Percentiles rank a stretch among this genome's conserved stretches.
These are phyloP conservation scores for Stentor coeruleus DNA, from an alignment of 73 alveolate species.

Conservation along the genomic window DNA sequence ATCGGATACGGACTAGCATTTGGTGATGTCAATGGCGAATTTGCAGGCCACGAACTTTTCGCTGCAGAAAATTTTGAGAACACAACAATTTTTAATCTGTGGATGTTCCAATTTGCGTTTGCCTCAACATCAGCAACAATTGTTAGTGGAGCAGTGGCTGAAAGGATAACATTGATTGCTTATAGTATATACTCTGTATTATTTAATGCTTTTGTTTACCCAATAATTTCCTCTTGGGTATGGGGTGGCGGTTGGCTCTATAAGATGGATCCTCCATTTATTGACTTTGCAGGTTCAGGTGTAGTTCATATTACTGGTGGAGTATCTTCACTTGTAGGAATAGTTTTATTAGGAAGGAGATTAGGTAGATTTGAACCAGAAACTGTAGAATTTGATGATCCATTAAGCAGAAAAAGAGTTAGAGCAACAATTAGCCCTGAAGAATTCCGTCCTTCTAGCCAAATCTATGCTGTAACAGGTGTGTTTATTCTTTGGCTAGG, in stretches of 20 bases:
- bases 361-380: conserved; percentile 26
- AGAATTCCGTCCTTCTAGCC: conserved; percentile 34
- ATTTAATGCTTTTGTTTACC: conserved; percentile 40
- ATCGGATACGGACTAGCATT: conserved; percentile 33
- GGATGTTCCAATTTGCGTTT: conserved; percentile 45
- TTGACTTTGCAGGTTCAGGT: conserved; percentile 54
- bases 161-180: conserved; percentile 54
- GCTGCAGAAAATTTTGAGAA: conserved; percentile 31
- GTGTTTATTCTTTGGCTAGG: conserved; percentile 28
- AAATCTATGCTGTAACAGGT: conserved; percentile 24
- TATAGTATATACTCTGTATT: conserved; percentile 47
- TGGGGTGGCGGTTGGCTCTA: conserved; percentile 58
- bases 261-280: conserved; percentile 28
- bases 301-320: conserved; percentile 48
- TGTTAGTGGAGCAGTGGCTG: conserved; percentile 69
- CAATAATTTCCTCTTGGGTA: conserved; percentile 41
- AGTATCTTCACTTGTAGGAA: conserved; percentile 37
- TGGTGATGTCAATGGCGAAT: conserved; percentile 30
- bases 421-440: conserved; percentile 13
- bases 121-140: conserved; percentile 70
- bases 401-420: not conserved
- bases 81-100: not conserved
- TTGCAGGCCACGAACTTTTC: conserved; percentile 30
- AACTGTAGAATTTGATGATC: conserved; percentile 6
- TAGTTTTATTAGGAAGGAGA: conserved; percentile 39